A percentile compares a stretch with the other conserved stretches of the same genome.
Conservation (phyloP, 2,329 filamentous ascomycete genomes). For the Zopfia rhizophila region DNA sequence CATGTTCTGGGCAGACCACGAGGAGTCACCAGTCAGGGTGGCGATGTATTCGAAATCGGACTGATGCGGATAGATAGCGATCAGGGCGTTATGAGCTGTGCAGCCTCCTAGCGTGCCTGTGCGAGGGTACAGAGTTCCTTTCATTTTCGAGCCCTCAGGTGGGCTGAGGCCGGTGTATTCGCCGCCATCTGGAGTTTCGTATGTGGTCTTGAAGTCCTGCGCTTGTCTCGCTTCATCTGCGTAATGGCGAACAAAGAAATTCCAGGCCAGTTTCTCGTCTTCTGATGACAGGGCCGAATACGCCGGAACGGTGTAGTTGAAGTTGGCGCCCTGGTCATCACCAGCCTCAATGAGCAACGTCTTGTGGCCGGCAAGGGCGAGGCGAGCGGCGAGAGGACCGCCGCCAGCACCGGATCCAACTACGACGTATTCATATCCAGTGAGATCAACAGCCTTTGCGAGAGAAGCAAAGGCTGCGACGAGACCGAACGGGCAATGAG, state of each 20-base stretch:
- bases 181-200: constrained; percentile 54
- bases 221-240: constrained; percentile 63
- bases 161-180: constrained; percentile 62
- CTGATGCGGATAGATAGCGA: constrained; percentile 67
- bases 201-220: constrained; percentile 69
- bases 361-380: constrained; percentile 69
- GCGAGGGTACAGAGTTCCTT: constrained; percentile 69
- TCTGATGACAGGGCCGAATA: constrained; percentile 65
- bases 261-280: constrained; percentile 67
- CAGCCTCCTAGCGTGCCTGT: constrained; percentile 68
- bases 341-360: constrained; percentile 71
- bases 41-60: constrained; percentile 70
- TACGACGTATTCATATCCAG: constrained; percentile 69
- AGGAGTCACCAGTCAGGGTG: constrained; percentile 67
- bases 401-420: constrained; percentile 62
- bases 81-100: constrained; percentile 70
- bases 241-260: constrained; percentile 73
- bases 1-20: constrained; percentile 70
- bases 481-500: constrained; percentile 30
- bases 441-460: constrained; percentile 40
- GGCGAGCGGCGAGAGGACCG: constrained; percentile 58
- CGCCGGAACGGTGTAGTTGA: constrained; percentile 66
- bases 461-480: constrained; percentile 34
- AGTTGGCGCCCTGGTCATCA: constrained; percentile 64
- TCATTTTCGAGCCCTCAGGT: constrained; percentile 61